Conservation (phyloP, 805 yeast species). For the Teunomyces atbi region DNA sequence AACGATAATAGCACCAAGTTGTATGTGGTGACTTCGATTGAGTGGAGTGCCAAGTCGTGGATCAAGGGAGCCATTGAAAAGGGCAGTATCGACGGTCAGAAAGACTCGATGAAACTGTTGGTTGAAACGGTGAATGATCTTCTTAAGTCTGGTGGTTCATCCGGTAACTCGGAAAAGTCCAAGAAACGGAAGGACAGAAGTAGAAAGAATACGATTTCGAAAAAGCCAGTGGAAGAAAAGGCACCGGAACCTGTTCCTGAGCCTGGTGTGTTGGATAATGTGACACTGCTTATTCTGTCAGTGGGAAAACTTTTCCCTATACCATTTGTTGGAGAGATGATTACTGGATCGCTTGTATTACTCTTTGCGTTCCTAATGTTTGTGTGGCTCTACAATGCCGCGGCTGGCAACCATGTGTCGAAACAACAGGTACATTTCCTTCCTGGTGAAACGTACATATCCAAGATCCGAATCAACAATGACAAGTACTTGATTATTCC, state of each 20-base stretch:
- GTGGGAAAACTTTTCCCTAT: slow-evolving; percentile 28
- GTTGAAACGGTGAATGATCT: slow-evolving; percentile 47
- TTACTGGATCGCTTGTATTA: slow-evolving; percentile 21
- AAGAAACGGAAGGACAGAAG: slow-evolving; percentile 11
- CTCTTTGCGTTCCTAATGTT: slow-evolving; percentile 14
- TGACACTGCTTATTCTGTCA: background rate
- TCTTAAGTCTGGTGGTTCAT: slow-evolving; percentile 18
- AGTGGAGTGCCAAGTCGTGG: slow-evolving; percentile 94
- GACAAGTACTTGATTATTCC: slow-evolving; percentile 40
- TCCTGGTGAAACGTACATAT: slow-evolving; percentile 8
- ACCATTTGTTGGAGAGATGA: slow-evolving; percentile 23
- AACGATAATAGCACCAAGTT: slow-evolving; percentile 57
- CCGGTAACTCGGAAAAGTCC: slow-evolving; percentile 7
- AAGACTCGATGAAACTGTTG: slow-evolving; percentile 52
- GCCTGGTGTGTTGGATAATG: slow-evolving; percentile 2
- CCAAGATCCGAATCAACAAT: slow-evolving; percentile 28
- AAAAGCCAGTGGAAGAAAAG: slow-evolving; percentile 4
- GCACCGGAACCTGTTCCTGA: slow-evolving; percentile 1
- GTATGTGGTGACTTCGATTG: slow-evolving; percentile 66
- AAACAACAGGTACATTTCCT: slow-evolving; percentile 11
- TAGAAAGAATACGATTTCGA: slow-evolving; percentile 11
- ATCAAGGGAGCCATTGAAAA: slow-evolving; percentile 85
- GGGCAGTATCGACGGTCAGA: slow-evolving; percentile 79
- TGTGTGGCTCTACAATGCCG: slow-evolving; percentile 12
- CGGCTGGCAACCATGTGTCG: slow-evolving; percentile 15